Evolutionary conservation across 768 basidiomycete species (phyloP).

Genomic region (Suillus alpinus): DNA sequence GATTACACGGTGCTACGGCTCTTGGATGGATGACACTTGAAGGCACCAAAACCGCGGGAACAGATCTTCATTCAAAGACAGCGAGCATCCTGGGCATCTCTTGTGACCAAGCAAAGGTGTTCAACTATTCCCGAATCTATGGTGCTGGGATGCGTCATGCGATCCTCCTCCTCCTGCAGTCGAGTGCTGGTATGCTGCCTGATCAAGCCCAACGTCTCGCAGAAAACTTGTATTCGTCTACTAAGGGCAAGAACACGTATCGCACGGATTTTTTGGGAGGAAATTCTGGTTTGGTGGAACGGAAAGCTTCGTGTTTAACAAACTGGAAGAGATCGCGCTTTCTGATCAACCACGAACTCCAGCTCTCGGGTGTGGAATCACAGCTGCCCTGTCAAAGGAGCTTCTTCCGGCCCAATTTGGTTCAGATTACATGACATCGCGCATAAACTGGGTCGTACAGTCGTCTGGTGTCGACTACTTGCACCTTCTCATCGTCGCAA

Average conservation of each 20-base stretch:
- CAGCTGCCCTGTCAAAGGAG: constrained; percentile 87
- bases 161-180: constrained; percentile 79
- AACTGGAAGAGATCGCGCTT: constrained; percentile 90
- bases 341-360: constrained; percentile 88
- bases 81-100: constrained; percentile 91
- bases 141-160: constrained; percentile 98
- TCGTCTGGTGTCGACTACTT: constrained; percentile 98
- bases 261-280: constrained; percentile 69
- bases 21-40: constrained; percentile 99
- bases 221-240: constrained; percentile 82
- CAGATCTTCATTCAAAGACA: constrained; percentile 96
- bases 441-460: constrained; percentile 99
- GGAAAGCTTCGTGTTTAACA: constrained; percentile 97
- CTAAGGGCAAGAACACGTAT: constrained; percentile 89
- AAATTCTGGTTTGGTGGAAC: constrained; percentile 97
- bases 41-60: constrained; percentile 91
- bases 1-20: constrained; percentile 92
- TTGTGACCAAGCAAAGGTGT: constrained; percentile 93
- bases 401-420: constrained; percentile 81
- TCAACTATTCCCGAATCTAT: constrained; percentile 98
- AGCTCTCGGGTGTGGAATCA: constrained; percentile 91
- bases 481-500: constrained; percentile 92
- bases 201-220: constrained; percentile 81
- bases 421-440: constrained; percentile 88
- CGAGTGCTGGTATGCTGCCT: constrained; percentile 73